Evolutionary conservation across 73 alveolate genomes (phyloP).

Genomic region (Urostyla sp.): DNA sequence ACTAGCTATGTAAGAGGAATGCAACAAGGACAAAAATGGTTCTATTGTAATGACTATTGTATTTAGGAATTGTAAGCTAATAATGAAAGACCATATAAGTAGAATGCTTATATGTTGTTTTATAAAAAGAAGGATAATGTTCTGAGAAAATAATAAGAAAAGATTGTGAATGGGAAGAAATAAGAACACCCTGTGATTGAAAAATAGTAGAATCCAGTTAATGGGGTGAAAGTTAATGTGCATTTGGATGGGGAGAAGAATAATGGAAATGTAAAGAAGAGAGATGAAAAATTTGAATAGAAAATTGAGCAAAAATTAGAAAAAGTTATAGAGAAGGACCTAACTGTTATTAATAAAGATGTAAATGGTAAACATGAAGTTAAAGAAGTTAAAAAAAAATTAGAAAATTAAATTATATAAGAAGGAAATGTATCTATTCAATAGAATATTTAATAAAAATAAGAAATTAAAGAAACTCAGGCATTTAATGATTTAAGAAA

Average conservation of each 20-base stretch:
- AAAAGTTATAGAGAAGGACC: background rate
- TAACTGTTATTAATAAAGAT: background rate
- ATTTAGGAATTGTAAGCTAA: constrained; percentile 1
- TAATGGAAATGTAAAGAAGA: background rate
- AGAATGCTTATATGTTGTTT: constrained; percentile 57
- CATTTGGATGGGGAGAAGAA: background rate
- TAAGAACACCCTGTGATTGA: background rate
- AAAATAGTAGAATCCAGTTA: no score
- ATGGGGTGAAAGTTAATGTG: background rate
- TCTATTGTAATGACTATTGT: constrained; percentile 59
- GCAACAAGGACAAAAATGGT: constrained; percentile 73
- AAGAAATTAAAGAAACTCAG: no score
- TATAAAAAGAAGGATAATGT: constrained; percentile 13
- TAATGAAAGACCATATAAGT: background rate
- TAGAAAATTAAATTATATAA: no score
- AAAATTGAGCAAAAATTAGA: background rate
- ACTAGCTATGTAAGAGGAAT: constrained; percentile 63
- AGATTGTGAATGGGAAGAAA: background rate
- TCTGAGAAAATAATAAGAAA: background rate
- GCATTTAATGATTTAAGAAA: no score
- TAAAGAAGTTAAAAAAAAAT: background rate
- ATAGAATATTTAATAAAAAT: no score
- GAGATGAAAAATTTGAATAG: background rate
- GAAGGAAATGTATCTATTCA: no score
- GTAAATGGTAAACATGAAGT: no score